Percentiles rank a stretch among this genome's conserved stretches.
Evolutionary conservation across 73 alveolate genomes (phyloP).

Genomic region (Paramecium pentaurelia): DNA sequence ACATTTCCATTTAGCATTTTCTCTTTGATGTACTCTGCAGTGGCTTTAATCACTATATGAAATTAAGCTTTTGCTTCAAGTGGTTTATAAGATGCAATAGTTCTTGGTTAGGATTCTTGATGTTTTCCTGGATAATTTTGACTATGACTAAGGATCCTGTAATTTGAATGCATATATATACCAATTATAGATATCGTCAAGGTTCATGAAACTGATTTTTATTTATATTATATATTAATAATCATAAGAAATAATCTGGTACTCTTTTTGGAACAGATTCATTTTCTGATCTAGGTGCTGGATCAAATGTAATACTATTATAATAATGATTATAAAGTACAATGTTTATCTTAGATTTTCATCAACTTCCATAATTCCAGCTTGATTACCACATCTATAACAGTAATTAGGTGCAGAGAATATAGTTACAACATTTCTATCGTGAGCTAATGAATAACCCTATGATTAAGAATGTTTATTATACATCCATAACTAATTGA

Average conservation of each 20-base stretch:
- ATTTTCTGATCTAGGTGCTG: slow-evolving; percentile 65
- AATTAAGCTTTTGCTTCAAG: slow-evolving; percentile 58
- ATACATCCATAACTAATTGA: slow-evolving; percentile 90
- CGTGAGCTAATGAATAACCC: slow-evolving; percentile 80
- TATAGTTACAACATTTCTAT: slow-evolving; percentile 79
- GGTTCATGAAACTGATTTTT: slow-evolving; percentile 40
- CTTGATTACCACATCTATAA: slow-evolving; percentile 88
- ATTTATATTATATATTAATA: not conserved
- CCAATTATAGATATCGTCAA: slow-evolving; percentile 52
- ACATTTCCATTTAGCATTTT: slow-evolving; percentile 58
- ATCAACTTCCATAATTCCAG: slow-evolving; percentile 76
- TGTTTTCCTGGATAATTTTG: slow-evolving; percentile 59
- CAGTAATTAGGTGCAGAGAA: slow-evolving; percentile 95
- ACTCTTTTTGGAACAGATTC: slow-evolving; percentile 8
- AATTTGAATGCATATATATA: not conserved
- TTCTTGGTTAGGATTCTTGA: slow-evolving; percentile 57
- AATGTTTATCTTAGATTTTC: slow-evolving; percentile 65
- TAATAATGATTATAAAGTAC: not conserved
- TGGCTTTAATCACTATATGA: slow-evolving; percentile 48
- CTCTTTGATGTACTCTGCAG: slow-evolving; percentile 58
- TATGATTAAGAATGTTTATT: slow-evolving; percentile 61
- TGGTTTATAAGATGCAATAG: slow-evolving; percentile 46
- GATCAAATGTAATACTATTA: not conserved
- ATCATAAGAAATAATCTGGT: slow-evolving; percentile 46
- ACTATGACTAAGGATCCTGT: slow-evolving; percentile 40